phyloP scores from a whole-genome alignment of 805 yeast genomes.

The Nakazawaea holstii region DNA sequence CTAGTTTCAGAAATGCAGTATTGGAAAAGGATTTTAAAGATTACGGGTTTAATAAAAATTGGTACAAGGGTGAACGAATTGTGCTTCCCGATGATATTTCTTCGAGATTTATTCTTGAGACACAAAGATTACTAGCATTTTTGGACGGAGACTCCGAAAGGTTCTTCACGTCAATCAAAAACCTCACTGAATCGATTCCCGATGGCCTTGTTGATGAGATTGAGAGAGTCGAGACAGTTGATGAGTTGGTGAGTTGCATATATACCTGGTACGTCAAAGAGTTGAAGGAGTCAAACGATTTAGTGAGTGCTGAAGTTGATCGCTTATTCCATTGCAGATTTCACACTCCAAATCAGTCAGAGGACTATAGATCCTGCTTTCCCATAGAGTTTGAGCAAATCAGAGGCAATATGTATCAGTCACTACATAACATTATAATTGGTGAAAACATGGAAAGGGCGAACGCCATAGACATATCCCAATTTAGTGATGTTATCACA shows the following conservation, averaged over 20 bases:
- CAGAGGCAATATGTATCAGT: slow-evolving; percentile 24
- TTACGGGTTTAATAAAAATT: slow-evolving; percentile 30
- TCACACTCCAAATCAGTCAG: not conserved
- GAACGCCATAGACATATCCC: slow-evolving; percentile 17
- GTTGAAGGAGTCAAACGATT: slow-evolving; percentile 10
- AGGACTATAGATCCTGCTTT: slow-evolving; percentile 21
- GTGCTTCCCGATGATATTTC: slow-evolving; percentile 15
- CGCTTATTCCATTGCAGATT: slow-evolving; percentile 10
- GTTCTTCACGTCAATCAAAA: slow-evolving; percentile 31
- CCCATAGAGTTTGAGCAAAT: slow-evolving; percentile 28
- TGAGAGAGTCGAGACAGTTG: slow-evolving; percentile 9
- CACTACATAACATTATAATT: slow-evolving; percentile 28
- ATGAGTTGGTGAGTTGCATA: slow-evolving; percentile 15
- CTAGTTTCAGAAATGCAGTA: slow-evolving; percentile 26
- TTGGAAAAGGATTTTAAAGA: slow-evolving; percentile 25
- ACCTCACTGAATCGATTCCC: slow-evolving; percentile 25
- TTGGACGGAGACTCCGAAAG: slow-evolving; percentile 28
- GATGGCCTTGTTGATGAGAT: slow-evolving; percentile 18
- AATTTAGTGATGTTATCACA: slow-evolving; percentile 29
- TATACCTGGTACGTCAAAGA: slow-evolving; percentile 11
- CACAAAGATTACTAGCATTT: slow-evolving; percentile 33
- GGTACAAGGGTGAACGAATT: slow-evolving; percentile 30
- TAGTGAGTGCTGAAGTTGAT: not conserved
- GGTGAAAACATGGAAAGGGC: slow-evolving; percentile 20
- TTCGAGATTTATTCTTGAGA: slow-evolving; percentile 27